Conservation (phyloP, 148 eudicot genomes). For the Selenicereus undatus region DNA sequence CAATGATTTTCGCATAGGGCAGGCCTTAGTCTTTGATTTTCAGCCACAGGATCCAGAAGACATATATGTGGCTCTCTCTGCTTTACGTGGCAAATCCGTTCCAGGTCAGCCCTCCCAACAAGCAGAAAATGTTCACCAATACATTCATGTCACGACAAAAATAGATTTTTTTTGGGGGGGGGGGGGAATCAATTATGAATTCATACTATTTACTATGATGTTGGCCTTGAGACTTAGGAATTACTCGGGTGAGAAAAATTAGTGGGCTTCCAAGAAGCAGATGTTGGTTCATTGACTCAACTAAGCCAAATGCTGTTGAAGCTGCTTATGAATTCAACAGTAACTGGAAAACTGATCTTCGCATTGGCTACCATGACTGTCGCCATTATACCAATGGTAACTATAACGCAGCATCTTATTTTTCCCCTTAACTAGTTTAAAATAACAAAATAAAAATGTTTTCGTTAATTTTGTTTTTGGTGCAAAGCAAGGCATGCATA, state of each 20-base stretch:
- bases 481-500: too few species aligned
- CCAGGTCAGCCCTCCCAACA: constrained; percentile 44
- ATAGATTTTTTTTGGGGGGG: background rate
- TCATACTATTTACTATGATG: background rate
- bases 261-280: constrained; percentile 52
- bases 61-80: constrained; percentile 68
- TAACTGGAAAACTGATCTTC: constrained; percentile 65
- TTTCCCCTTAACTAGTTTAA: background rate
- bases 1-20: background rate
- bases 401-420: background rate
- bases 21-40: constrained; percentile 79
- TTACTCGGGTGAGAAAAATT: constrained; percentile 46
- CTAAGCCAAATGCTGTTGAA: constrained; percentile 41
- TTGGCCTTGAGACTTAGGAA: constrained; percentile 34
- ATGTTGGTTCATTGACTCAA: constrained; percentile 71
- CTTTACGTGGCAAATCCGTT: constrained; percentile 60
- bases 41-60: constrained; percentile 94
- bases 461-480: too few species aligned
- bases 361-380: constrained; percentile 69
- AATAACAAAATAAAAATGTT: background rate
- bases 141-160: background rate
- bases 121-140: background rate
- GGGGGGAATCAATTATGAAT: background rate
- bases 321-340: constrained; percentile 54
- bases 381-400: constrained; percentile 80